Evolutionary conservation across 2,329 filamentous ascomycete genomes (phyloP).

Genomic region (Exophiala lecanii-corni): DNA sequence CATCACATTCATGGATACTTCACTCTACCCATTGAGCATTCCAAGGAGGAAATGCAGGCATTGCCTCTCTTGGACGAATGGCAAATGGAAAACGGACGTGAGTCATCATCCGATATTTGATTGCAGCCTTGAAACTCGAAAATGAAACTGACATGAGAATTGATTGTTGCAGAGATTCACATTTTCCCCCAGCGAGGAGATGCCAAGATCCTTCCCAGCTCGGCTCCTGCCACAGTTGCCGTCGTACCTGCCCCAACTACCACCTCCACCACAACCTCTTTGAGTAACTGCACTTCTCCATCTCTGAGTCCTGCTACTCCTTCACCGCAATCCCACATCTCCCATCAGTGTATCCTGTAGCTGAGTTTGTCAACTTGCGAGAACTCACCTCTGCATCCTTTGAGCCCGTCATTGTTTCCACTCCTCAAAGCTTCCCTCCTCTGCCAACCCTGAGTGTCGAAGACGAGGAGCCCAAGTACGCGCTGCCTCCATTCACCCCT

Average conservation of each 20-base stretch:
- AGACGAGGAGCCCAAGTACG: constrained; percentile 56
- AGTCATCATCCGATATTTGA: constrained; percentile 10
- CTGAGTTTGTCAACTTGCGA: constrained; percentile 87
- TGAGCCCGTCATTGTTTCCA: constrained; percentile 37
- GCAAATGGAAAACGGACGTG: constrained; percentile 23
- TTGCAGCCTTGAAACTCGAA: background rate
- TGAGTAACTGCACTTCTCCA: constrained; percentile 24
- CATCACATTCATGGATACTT: constrained; percentile 23
- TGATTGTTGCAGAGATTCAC: constrained; percentile 24
- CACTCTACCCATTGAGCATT: constrained; percentile 22
- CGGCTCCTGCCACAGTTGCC: constrained; percentile 4
- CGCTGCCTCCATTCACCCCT: constrained; percentile 41
- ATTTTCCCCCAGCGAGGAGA: constrained; percentile 27
- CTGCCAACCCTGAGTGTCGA: constrained; percentile 60
- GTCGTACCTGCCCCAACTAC: background rate
- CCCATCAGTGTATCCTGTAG: constrained; percentile 59
- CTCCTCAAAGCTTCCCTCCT: constrained; percentile 51
- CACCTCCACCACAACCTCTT: background rate
- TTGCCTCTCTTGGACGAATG: constrained; percentile 22
- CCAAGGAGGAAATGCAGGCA: constrained; percentile 26
- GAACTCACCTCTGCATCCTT: constrained; percentile 69
- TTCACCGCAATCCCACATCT: constrained; percentile 24
- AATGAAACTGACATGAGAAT: constrained; percentile 8
- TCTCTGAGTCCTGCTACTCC: constrained; percentile 23
- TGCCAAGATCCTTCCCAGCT: constrained; percentile 26